These are phyloP conservation scores for Diaporthe vexans DNA, from an alignment of 2,329 filamentous ascomycete genomes.

Conservation along the genomic window DNA sequence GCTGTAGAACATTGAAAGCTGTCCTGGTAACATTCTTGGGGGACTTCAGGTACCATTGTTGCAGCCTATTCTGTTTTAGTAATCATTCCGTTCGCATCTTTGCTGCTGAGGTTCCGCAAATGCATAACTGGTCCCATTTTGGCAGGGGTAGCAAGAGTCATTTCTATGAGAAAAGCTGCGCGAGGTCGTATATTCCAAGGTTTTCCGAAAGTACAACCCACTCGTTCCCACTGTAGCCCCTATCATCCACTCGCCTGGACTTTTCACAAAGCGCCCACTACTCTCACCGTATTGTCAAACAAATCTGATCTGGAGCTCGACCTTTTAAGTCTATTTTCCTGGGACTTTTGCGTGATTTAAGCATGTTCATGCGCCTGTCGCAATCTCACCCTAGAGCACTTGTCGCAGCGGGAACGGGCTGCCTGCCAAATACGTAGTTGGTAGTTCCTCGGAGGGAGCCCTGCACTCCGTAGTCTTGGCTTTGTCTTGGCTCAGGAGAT, in stretches of 20 bases:
- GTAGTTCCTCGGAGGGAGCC: not conserved
- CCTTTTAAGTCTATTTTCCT: not conserved
- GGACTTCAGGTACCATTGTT: not conserved
- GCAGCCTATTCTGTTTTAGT: not conserved
- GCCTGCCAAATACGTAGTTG: constrained; percentile 5
- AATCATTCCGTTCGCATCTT: not conserved
- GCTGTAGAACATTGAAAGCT: not conserved
- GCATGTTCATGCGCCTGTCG: not conserved
- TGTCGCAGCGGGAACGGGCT: too few relatives aligned
- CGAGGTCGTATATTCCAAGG: not conserved
- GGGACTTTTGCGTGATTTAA: not conserved
- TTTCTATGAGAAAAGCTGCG: not conserved
- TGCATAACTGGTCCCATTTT: not conserved
- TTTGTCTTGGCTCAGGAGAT: constrained; percentile 27
- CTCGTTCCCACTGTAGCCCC: not conserved
- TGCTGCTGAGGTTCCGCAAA: not conserved
- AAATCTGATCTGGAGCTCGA: not conserved
- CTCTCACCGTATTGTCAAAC: too few relatives aligned
- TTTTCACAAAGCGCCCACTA: not conserved
- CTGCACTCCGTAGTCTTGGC: constrained; percentile 24
- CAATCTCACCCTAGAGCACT: not conserved
- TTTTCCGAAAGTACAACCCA: not conserved
- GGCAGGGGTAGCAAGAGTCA: constrained; percentile 6
- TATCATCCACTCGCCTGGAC: not conserved
- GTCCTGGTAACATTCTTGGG: not conserved